Base-by-base conservation (phyloP, 192 early-diverging fungal species). In the Globomyces pollinis-pini region DNA sequence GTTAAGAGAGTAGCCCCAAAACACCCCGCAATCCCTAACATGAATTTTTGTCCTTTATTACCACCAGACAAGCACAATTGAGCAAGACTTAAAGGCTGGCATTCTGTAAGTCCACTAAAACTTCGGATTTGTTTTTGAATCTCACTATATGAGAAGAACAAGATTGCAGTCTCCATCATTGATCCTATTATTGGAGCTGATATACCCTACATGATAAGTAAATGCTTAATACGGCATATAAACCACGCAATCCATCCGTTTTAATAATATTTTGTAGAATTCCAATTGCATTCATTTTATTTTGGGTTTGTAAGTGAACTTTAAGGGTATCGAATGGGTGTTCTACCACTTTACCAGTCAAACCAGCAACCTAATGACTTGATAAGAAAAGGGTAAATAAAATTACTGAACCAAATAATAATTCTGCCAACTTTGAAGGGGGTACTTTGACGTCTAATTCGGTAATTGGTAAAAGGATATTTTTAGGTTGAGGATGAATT, bases 301-400 rank as follows among this genome's bases (percentile, higher is more conserved):
- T 84, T 62, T 89, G 86, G 5, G 89, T 84, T 64, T 98, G 95
- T 32, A 98, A 77, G 1, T 93, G 88, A 9, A 95, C 91, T 50
- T 95, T 91, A 13, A 74, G 38, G 1, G 92, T 94, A 74, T 96
- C 94, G 66, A 95, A 95, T 2, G 95, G 94, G 54, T 89, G 94
- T 68, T 98, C 94, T 58, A 98, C 83, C 54, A 90, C 76, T 78
- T 94, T 94, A 67, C 90, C 95, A 23, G 84, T 77, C 59, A 96
- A 84, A 20, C 95, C 95, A 1, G 90, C 83, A 15, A 93, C 58
- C 88, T 90, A 50, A n/a, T n/a, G n/a, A n/a, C n/a, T n/a, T n/a
- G n/a, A n/a, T n/a, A n/a, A n/a, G n/a, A n/a, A 3, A 28, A 8
- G 29, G 15, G 32, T 32, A 24, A 42, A 57, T 30, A 42, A 29